Conservation (phyloP, 2,329 filamentous ascomycete species). For the Didymella sp. region DNA sequence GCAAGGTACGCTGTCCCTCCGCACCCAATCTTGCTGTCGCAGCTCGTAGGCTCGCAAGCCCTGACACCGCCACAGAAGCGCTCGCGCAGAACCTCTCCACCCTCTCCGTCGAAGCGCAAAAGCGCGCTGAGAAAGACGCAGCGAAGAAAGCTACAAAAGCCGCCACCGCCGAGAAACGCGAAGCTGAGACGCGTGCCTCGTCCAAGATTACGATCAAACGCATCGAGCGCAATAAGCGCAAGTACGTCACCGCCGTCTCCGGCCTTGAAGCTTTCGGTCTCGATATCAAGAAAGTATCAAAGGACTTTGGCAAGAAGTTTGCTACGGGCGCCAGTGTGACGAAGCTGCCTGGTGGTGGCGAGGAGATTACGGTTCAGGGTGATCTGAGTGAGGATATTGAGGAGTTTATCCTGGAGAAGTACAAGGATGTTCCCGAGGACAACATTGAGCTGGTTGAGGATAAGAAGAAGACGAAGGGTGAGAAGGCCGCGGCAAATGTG, state of each 20-base stretch:
- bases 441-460: constrained; percentile 96
- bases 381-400: constrained; percentile 94
- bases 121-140: constrained; percentile 93
- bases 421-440: constrained; percentile 88
- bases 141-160: constrained; percentile 97
- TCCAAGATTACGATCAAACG: constrained; percentile 91
- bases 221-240: constrained; percentile 97
- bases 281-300: constrained; percentile 93
- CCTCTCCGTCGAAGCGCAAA: constrained; percentile 88
- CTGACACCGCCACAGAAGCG: constrained; percentile 55
- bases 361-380: constrained; percentile 97
- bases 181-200: constrained; percentile 80
- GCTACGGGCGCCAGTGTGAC: constrained; percentile 93
- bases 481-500: constrained; percentile 20
- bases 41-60: neutral
- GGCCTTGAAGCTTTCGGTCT: constrained; percentile 90
- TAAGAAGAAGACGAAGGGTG: constrained; percentile 81
- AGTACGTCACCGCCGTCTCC: constrained; percentile 91
- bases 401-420: constrained; percentile 88
- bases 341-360: constrained; percentile 81
- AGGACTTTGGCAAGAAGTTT: constrained; percentile 98
- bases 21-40: too few species aligned
- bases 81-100: constrained; percentile 83
- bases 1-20: constrained; percentile 64
- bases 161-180: constrained; percentile 81